phyloP scores from a whole-genome alignment of 441 rosid genomes.

The Erodium moschatum region DNA sequence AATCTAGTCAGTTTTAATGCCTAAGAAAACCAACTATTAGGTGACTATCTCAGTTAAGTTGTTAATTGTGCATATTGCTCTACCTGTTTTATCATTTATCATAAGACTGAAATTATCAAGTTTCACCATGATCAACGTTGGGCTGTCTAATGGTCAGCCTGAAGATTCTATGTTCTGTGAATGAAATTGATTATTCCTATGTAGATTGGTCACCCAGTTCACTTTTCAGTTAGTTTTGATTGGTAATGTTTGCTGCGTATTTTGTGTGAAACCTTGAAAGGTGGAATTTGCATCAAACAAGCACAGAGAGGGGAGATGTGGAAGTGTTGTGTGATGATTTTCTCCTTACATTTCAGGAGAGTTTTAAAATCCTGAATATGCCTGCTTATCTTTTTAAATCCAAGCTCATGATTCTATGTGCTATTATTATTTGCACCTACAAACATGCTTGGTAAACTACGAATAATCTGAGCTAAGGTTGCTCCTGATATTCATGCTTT shows the following conservation, averaged over 20 bases:
- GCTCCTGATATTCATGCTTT: neutral
- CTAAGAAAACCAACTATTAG: too few species aligned
- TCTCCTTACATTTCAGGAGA: neutral
- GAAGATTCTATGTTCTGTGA: neutral
- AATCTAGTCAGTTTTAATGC: too few species aligned
- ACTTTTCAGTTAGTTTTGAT: neutral
- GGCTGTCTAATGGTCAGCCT: neutral
- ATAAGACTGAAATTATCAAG: neutral
- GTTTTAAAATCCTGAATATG: neutral
- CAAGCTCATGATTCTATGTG: neutral
- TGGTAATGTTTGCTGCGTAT: neutral
- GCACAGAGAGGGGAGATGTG: neutral
- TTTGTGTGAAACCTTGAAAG: neutral
- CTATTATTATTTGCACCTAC: neutral
- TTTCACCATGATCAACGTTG: neutral
- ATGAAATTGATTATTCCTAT: neutral
- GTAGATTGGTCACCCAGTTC: neutral
- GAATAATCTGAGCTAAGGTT: neutral
- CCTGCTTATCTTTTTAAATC: neutral
- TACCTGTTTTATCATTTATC: neutral
- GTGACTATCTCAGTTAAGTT: too few species aligned
- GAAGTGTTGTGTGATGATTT: neutral
- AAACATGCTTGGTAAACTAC: neutral
- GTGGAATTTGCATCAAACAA: neutral
- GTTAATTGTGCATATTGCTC: too few species aligned